Percentiles rank a stretch among this genome's conserved stretches.
Conservation (phyloP, 305 asterid genomes). For the Coffea humblotiana region DNA sequence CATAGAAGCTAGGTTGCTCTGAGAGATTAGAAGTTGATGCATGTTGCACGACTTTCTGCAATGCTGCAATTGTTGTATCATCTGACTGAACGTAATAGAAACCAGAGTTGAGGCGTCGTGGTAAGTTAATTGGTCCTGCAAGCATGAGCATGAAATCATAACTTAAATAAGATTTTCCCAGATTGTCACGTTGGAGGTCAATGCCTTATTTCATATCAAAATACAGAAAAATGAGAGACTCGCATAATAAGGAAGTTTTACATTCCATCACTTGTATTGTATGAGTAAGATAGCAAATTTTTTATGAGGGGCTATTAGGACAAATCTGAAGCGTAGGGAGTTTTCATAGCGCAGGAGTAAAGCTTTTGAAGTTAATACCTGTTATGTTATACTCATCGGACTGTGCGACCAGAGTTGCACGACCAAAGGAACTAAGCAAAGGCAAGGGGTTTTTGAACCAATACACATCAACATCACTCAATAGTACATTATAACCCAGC, state of each 20-base stretch:
- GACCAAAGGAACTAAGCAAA: slow-evolving; percentile 73
- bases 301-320: background rate
- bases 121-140: slow-evolving; percentile 87
- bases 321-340: background rate
- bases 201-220: background rate
- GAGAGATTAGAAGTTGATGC: slow-evolving; percentile 77
- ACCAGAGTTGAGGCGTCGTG: slow-evolving; percentile 95
- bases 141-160: slow-evolving; percentile 4
- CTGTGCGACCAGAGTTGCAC: slow-evolving; percentile 74
- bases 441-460: slow-evolving; percentile 82
- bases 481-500: slow-evolving; percentile 63
- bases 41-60: slow-evolving; percentile 81
- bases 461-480: slow-evolving; percentile 53
- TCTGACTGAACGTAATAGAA: slow-evolving; percentile 86
- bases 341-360: background rate
- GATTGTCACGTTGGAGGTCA: background rate
- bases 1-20: slow-evolving; percentile 94
- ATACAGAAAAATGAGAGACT: background rate
- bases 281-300: background rate
- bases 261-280: background rate
- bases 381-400: slow-evolving; percentile 79
- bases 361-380: slow-evolving; percentile 38
- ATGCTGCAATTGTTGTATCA: slow-evolving; percentile 54
- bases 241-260: background rate
- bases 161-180: background rate